Percentiles rank a stretch among this genome's conserved stretches.
Conservation (phyloP, 2,329 filamentous ascomycete species). For the Pseudomassariella vexata region DNA sequence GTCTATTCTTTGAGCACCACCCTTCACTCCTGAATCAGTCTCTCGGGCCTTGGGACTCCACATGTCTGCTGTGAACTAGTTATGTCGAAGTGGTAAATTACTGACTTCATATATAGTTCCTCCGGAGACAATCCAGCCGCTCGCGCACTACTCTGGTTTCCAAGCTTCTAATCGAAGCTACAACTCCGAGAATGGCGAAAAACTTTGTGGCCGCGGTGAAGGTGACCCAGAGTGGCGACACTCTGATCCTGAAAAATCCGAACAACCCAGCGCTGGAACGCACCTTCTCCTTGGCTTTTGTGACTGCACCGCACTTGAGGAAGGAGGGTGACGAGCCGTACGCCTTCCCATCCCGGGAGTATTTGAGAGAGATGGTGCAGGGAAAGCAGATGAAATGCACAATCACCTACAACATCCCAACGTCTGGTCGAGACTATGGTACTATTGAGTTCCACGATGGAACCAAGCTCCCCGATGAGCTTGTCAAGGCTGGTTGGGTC, state of each 20-base stretch:
- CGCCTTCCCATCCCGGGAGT: conserved; percentile 92
- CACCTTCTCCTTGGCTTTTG: conserved; percentile 84
- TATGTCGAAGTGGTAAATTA: no score
- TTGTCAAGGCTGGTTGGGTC: conserved; percentile 83
- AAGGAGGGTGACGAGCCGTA: conserved; percentile 89
- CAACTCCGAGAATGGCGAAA: no score
- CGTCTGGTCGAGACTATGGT: conserved; percentile 83
- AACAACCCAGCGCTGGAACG: conserved; percentile 79
- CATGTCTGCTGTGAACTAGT: no score
- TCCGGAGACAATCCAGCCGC: no score
- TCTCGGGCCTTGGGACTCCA: no score
- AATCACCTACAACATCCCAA: conserved; percentile 81
- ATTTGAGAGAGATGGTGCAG: conserved; percentile 74
- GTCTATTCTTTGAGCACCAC: no score
- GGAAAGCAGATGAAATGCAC: conserved; percentile 84
- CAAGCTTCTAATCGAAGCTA: no score
- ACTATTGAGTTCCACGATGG: conserved; percentile 71
- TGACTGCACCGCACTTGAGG: conserved; percentile 78
- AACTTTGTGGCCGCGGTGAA: conserved; percentile 73
- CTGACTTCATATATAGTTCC: no score
- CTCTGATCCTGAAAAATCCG: conserved; percentile 74
- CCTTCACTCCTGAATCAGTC: no score
- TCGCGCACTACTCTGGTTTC: no score
- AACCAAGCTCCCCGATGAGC: conserved; percentile 70
- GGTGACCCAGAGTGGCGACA: conserved; percentile 90